These are phyloP conservation scores for Trichosanthes truncata DNA, from an alignment of 306 rosid species.

Conservation along the genomic window DNA sequence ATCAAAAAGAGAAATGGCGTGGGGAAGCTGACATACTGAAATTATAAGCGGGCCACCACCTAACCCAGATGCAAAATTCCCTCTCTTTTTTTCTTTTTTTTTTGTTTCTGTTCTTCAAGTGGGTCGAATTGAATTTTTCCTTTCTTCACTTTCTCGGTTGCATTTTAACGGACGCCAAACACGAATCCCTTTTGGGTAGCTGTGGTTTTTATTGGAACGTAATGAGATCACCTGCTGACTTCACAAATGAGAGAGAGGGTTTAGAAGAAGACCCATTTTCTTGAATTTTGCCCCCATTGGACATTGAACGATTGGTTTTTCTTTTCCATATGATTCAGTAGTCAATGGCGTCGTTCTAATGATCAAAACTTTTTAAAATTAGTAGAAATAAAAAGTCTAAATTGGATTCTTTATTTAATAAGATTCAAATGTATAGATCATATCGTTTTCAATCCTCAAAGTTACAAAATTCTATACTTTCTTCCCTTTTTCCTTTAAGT, in stretches of 20 bases:
- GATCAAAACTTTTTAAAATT: background rate
- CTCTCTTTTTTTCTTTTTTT: background rate
- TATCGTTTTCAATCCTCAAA: background rate
- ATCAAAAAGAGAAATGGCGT: background rate
- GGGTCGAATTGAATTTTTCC: background rate
- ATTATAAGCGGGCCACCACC: slow-evolving; percentile 11
- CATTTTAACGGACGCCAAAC: slow-evolving; percentile 8
- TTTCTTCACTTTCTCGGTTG: background rate
- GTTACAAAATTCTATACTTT: too few species aligned
- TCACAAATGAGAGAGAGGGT: background rate
- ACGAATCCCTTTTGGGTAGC: background rate
- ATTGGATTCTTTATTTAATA: background rate
- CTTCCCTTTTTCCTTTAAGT: too few species aligned
- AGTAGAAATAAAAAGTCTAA: background rate
- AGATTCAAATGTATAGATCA: background rate
- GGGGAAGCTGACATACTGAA: background rate
- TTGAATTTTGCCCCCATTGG: background rate
- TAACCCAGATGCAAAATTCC: slow-evolving; percentile 5
- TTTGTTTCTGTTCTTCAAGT: background rate
- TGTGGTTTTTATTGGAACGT: background rate
- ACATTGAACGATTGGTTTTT: background rate
- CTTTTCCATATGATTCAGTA: background rate
- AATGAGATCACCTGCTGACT: background rate
- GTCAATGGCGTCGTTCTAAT: background rate
- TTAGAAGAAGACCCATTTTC: background rate